These are phyloP conservation scores for Trichosporon coremiiforme DNA, from an alignment of 1,284 basidiomycete species.

Conservation along the genomic window DNA sequence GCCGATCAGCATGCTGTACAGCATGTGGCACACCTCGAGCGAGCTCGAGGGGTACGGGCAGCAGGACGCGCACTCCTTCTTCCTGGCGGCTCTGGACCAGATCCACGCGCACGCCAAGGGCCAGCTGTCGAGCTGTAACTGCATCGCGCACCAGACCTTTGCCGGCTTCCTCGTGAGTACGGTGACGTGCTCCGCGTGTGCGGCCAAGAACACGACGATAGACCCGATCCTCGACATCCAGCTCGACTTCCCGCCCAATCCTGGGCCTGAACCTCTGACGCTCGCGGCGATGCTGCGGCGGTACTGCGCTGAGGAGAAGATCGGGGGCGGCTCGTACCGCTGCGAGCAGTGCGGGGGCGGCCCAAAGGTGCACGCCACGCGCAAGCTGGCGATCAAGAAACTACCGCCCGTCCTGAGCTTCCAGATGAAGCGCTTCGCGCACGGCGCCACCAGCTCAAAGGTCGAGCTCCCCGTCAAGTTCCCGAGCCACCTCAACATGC, in stretches of 20 bases:
- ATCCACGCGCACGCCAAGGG: constrained; percentile 78
- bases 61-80: constrained; percentile 67
- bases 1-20: constrained; percentile 79
- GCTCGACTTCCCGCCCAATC: constrained; percentile 65
- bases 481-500: constrained; percentile 82
- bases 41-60: constrained; percentile 89
- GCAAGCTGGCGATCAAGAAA: constrained; percentile 78
- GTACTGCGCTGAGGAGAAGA: constrained; percentile 49
- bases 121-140: constrained; percentile 66
- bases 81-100: constrained; percentile 76
- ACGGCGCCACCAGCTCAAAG: constrained; percentile 76
- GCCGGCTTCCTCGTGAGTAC: constrained; percentile 84
- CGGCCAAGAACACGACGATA: constrained; percentile 72
- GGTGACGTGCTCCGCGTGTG: constrained; percentile 76
- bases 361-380: constrained; percentile 62
- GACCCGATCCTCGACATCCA: constrained; percentile 93
- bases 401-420: constrained; percentile 90
- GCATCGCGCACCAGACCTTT: constrained; percentile 90
- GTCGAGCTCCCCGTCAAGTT: constrained; percentile 83
- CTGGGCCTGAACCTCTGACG: constrained; percentile 27
- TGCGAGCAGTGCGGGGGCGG: constrained; percentile 53
- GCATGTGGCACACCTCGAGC: constrained; percentile 80
- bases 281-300: constrained; percentile 44
- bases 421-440: constrained; percentile 97
- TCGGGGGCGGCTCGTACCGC: constrained; percentile 52